Evolutionary conservation across 1,284 basidiomycete genomes (phyloP).

Genomic region (Sporisorium iseilematis-ciliati): DNA sequence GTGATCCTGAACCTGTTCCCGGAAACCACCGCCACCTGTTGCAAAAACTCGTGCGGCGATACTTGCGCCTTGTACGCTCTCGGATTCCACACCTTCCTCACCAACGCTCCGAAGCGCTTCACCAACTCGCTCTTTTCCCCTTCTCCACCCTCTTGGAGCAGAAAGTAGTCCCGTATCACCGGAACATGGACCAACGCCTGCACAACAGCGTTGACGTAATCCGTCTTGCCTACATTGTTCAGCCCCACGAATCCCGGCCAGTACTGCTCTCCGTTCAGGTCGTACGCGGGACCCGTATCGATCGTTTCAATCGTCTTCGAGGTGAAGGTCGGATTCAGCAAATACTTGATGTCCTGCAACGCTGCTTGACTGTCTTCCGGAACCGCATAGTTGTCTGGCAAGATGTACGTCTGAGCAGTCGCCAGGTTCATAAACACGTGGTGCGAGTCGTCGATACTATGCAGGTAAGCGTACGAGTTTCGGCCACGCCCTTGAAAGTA

Average conservation of each 20-base stretch:
- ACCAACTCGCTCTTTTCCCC: constrained; percentile 78
- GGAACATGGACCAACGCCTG: constrained; percentile 91
- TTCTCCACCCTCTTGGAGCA: constrained; percentile 19
- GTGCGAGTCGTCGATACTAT: constrained; percentile 97
- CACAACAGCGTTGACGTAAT: constrained; percentile 97
- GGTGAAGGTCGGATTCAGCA: constrained; percentile 85
- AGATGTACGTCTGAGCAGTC: constrained; percentile 92
- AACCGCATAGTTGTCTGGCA: constrained; percentile 97
- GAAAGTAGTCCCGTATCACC: constrained; percentile 83
- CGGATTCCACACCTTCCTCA: constrained; percentile 92
- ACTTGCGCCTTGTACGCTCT: constrained; percentile 89
- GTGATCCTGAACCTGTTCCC: constrained; percentile 90
- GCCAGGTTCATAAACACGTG: constrained; percentile 97
- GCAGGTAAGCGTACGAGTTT: constrained; percentile 92
- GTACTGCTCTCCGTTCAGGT: constrained; percentile 84
- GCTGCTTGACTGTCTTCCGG: constrained; percentile 81
- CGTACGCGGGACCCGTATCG: constrained; percentile 73
- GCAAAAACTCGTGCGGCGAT: constrained; percentile 95
- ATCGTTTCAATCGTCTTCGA: constrained; percentile 74
- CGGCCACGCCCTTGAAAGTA: constrained; percentile 97
- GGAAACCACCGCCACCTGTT: constrained; percentile 91
- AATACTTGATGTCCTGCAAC: constrained; percentile 90
- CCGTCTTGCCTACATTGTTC: constrained; percentile 96
- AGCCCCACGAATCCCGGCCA: constrained; percentile 93
- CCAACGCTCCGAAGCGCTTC: constrained; percentile 80